Evolutionary conservation across 1,139 yeast genomes (phyloP), one percentile per base, ranked within the genome.

Genomic region (Yamadazyma triangularis): DNA sequence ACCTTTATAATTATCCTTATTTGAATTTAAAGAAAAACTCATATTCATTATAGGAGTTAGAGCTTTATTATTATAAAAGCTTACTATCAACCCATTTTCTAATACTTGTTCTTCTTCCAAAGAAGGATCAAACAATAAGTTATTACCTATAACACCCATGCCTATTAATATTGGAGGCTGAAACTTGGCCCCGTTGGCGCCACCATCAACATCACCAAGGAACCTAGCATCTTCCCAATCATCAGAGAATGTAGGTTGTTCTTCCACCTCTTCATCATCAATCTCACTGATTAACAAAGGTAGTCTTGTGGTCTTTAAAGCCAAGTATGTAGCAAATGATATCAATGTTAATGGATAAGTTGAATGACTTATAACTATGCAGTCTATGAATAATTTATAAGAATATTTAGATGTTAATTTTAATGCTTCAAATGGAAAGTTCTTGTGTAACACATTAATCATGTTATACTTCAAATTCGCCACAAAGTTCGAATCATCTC

Each of bases 181-280:
- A 58, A 75, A 75, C 2, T 35, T 39, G 4, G 49, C 48, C 6
- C 8, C 6, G 6, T 18, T 18, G 20, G 9, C 9, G n/a, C n/a
- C n/a, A 7, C 58, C 49, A 27, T 48, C 42, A 9, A 49, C 40
- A 4, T 56, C 59, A 2, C 72, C 64, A 23, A 83, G 56, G 27
- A 53, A 68, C 34, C 47, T 65, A 21, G 81, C 75, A 41, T 63
- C 67, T 48, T 69, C 82, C 91, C 84, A 89, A 51, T 79, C 95
- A 48, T 88, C 96, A 26, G 89, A 80, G 50, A 89, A 89, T 1
- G 88, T 85, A 2, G 97, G 97, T 41, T 85, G 79, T 54, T 88
- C 96, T 49, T 85, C 95, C 12, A 84, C 58, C 32, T 73, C 76
- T 26, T 60, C 64, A 43, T 71, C 77, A 38, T 75, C 65, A 53